phyloP scores from a whole-genome alignment of 2,329 filamentous ascomycete genomes.

The Fusarium pseudonygamai region DNA sequence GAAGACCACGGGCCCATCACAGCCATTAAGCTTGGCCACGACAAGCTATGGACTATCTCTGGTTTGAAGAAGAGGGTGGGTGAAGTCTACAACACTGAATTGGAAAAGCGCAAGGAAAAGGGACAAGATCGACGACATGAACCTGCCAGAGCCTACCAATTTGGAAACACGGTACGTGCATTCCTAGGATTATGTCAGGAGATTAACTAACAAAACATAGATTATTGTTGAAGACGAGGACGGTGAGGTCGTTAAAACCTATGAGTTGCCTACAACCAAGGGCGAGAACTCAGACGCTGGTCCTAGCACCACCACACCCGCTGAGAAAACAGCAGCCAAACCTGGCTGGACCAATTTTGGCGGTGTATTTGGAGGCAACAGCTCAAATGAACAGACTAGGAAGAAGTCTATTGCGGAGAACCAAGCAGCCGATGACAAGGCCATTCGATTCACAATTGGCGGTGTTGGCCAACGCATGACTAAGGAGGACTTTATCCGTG shows the following conservation, averaged over 20 bases:
- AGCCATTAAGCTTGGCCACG: constrained; percentile 31
- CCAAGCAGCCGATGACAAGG: constrained; percentile 72
- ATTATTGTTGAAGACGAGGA: constrained; percentile 90
- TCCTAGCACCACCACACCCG: constrained; percentile 49
- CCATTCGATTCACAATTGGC: constrained; percentile 80
- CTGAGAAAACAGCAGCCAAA: constrained; percentile 52
- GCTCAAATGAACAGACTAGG: constrained; percentile 50
- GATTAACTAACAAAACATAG: constrained; percentile 52
- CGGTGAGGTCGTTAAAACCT: constrained; percentile 86
- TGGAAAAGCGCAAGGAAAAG: constrained; percentile 70
- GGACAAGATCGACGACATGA: constrained; percentile 71
- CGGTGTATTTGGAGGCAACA: constrained; percentile 25
- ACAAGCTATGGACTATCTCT: constrained; percentile 48
- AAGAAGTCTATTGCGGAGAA: constrained; percentile 54
- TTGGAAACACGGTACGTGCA: constrained; percentile 75
- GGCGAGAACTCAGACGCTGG: constrained; percentile 45
- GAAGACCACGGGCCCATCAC: constrained; percentile 32
- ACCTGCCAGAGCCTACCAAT: constrained; percentile 85
- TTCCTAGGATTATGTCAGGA: too few species aligned
- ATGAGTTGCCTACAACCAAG: constrained; percentile 73
- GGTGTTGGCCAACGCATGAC: constrained; percentile 79
- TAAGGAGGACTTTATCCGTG: constrained; percentile 80
- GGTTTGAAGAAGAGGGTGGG: constrained; percentile 61
- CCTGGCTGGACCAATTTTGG: constrained; percentile 62
- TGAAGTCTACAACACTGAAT: constrained; percentile 67